phyloP scores from a whole-genome alignment of 1,284 basidiomycete species.

The Heliocybe sulcata region DNA sequence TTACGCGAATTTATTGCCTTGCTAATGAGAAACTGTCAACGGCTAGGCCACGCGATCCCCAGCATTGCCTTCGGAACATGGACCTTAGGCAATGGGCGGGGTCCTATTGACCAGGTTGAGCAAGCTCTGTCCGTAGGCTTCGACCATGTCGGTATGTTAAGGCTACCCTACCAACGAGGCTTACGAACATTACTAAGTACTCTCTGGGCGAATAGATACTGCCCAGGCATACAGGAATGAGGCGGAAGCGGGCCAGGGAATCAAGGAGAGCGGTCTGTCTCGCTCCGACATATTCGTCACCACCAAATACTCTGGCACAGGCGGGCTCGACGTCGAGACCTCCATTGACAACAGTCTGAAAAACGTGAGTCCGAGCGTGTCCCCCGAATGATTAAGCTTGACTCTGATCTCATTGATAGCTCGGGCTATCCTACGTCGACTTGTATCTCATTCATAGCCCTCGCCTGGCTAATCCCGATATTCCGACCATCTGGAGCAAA shows the following conservation, averaged over 20 bases:
- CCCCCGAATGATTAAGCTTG: too few species aligned
- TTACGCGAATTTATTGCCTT: background rate
- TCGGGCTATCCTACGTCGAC: slow-evolving; percentile 64
- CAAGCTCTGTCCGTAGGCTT: slow-evolving; percentile 48
- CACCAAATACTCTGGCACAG: slow-evolving; percentile 37
- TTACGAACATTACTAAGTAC: slow-evolving; percentile 23
- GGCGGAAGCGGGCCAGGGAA: slow-evolving; percentile 40
- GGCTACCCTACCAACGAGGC: background rate
- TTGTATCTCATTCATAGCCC: slow-evolving; percentile 68
- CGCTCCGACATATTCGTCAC: slow-evolving; percentile 48
- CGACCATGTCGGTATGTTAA: slow-evolving; percentile 37
- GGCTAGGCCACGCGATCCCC: slow-evolving; percentile 34
- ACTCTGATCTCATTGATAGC: too few species aligned
- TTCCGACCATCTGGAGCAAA: slow-evolving; percentile 54
- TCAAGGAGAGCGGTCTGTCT: slow-evolving; percentile 40
- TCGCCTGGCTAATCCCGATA: slow-evolving; percentile 31
- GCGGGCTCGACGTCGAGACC: slow-evolving; percentile 31
- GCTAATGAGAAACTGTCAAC: background rate
- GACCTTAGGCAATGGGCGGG: slow-evolving; percentile 40
- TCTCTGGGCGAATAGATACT: slow-evolving; percentile 40
- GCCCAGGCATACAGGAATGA: slow-evolving; percentile 44
- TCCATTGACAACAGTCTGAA: slow-evolving; percentile 30
- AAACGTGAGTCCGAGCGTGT: slow-evolving; percentile 20
- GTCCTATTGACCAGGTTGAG: slow-evolving; percentile 40
- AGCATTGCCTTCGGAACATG: slow-evolving; percentile 48